Evolutionary conservation across 768 basidiomycete species (phyloP).

Genomic region (Gyrodon lividus): DNA sequence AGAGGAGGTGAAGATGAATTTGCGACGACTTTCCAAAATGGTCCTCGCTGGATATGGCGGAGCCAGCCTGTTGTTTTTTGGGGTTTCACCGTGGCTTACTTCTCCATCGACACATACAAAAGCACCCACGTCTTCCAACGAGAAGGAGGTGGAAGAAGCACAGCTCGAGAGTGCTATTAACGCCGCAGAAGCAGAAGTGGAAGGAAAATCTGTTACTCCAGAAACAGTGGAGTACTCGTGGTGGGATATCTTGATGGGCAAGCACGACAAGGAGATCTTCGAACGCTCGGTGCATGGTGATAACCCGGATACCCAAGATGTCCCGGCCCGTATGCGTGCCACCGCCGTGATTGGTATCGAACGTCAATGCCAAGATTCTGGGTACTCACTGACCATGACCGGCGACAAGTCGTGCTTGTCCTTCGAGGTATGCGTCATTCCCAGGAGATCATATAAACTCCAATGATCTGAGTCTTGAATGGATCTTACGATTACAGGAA

Average conservation of each 20-base stretch:
- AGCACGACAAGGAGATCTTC: conserved; percentile 82
- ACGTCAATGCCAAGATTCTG: conserved; percentile 81
- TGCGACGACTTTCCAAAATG: conserved; percentile 81
- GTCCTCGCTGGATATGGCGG: conserved; percentile 85
- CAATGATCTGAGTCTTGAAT: conserved; percentile 3
- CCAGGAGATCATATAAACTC: not conserved
- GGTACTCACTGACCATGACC: conserved; percentile 79
- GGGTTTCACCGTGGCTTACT: conserved; percentile 44
- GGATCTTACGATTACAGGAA: conserved; percentile 42
- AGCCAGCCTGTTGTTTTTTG: conserved; percentile 78
- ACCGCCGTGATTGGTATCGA: conserved; percentile 66
- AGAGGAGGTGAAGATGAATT: conserved; percentile 60
- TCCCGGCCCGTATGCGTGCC: conserved; percentile 44
- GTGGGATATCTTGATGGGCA: conserved; percentile 82
- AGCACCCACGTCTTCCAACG: conserved; percentile 31
- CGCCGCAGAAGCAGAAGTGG: conserved; percentile 66
- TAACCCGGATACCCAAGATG: conserved; percentile 15
- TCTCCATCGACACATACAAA: conserved; percentile 24
- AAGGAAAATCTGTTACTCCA: conserved; percentile 35
- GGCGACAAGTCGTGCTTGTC: conserved; percentile 74
- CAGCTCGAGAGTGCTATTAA: conserved; percentile 65
- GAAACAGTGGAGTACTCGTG: conserved; percentile 56
- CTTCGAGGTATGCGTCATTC: conserved; percentile 48
- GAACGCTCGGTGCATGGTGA: conserved; percentile 50
- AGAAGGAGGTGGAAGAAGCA: conserved; percentile 56